Conservation (phyloP, 2,329 filamentous ascomycete species). For the Nannizzia gypsea region DNA sequence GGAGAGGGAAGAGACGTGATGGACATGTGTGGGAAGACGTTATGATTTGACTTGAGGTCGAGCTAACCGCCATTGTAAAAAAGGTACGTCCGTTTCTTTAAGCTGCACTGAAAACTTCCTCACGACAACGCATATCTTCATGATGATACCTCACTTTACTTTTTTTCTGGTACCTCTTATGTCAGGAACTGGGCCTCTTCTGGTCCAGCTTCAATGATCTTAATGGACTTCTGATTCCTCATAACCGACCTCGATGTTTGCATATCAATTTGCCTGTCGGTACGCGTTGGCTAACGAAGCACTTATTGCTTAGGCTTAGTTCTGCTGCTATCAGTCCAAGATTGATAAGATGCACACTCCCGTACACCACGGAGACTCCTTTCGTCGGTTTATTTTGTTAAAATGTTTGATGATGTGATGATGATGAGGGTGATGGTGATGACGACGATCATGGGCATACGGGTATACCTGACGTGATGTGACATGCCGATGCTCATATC, state of each 20-base stretch:
- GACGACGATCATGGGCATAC: too few species aligned
- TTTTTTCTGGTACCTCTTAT: slow-evolving; percentile 93
- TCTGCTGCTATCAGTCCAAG: background rate
- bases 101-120: background rate
- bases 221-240: slow-evolving; percentile 60
- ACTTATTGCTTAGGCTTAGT: background rate
- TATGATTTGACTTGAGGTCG: background rate
- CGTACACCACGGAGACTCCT: background rate
- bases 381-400: too few species aligned
- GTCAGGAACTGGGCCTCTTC: slow-evolving; percentile 43
- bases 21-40: background rate
- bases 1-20: background rate
- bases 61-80: background rate
- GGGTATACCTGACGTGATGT: too few species aligned
- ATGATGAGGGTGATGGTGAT: too few species aligned
- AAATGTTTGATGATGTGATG: too few species aligned
- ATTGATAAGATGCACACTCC: background rate
- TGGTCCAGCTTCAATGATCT: slow-evolving; percentile 54
- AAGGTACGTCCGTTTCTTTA: background rate
- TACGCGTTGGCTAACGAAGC: background rate
- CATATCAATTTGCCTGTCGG: background rate
- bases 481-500: too few species aligned
- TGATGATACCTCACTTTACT: slow-evolving; percentile 59
- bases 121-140: slow-evolving; percentile 16
- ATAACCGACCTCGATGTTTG: background rate